phyloP scores from a whole-genome alignment of 495 filamentous ascomycete genomes.

The Xylaria castorea region DNA sequence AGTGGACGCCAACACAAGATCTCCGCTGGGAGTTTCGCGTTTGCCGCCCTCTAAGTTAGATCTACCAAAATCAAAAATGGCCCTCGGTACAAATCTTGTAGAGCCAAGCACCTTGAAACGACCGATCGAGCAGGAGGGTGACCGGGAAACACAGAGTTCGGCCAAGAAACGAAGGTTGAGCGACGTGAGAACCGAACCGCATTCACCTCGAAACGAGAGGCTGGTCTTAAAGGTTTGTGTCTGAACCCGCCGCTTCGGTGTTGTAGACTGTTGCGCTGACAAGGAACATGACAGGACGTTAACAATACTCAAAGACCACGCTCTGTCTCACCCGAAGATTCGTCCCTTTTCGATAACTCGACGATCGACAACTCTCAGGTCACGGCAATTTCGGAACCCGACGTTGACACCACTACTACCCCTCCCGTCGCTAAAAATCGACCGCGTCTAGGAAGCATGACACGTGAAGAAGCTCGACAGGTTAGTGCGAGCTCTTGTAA shows the following conservation, averaged over 20 bases:
- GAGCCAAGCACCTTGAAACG: conserved; percentile 30
- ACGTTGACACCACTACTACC: conserved; percentile 32
- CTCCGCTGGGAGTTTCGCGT: conserved; percentile 17
- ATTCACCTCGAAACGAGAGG: conserved; percentile 14
- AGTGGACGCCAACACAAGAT: conserved; percentile 50
- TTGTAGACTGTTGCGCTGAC: conserved; percentile 3
- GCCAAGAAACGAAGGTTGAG: conserved; percentile 35
- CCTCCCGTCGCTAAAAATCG: conserved; percentile 22
- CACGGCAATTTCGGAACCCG: conserved; percentile 50
- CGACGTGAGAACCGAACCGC: neutral
- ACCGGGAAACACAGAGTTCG: conserved; percentile 31
- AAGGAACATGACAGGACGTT: conserved; percentile 16
- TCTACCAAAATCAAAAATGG: conserved; percentile 17
- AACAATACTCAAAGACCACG: conserved; percentile 25
- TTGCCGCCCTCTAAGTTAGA: conserved; percentile 24
- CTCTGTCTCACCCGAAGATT: conserved; percentile 40
- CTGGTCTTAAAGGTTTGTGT: conserved; percentile 12
- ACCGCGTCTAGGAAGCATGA: conserved; percentile 36
- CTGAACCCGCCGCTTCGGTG: neutral
- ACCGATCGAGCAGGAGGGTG: conserved; percentile 34
- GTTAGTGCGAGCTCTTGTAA: conserved; percentile 34
- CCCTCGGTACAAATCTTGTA: neutral
- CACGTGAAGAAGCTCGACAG: conserved; percentile 51
- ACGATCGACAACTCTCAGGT: conserved; percentile 44
- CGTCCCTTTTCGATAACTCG: conserved; percentile 48